Percentiles rank a stretch among this genome's conserved stretches.
These are phyloP conservation scores for Tephrocybe rancida DNA, from an alignment of 768 basidiomycete genomes.

Conservation along the genomic window DNA sequence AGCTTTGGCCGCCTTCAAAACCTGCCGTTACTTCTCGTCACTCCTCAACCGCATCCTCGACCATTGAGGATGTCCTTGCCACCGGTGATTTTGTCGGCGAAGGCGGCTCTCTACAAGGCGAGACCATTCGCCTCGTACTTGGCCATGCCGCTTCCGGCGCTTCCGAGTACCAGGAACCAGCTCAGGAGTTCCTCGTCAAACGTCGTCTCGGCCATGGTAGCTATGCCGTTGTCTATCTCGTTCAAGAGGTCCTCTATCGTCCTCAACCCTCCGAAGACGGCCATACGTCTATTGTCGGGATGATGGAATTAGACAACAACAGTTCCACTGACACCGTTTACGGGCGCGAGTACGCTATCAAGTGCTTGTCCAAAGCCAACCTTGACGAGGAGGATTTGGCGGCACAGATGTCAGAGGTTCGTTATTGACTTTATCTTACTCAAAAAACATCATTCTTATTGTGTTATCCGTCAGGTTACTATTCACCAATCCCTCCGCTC, in stretches of 20 bases:
- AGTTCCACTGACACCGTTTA: constrained; percentile 49
- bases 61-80: constrained; percentile 62
- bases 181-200: constrained; percentile 80
- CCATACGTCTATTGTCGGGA: constrained; percentile 57
- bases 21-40: constrained; percentile 31
- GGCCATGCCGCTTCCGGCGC: constrained; percentile 32
- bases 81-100: constrained; percentile 77
- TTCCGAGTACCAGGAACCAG: constrained; percentile 46
- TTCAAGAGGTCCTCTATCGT: constrained; percentile 67
- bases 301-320: constrained; percentile 53
- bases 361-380: constrained; percentile 94
- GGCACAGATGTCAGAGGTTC: constrained; percentile 89
- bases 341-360: constrained; percentile 90
- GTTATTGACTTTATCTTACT: constrained; percentile 19
- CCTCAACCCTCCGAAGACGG: constrained; percentile 53
- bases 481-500: constrained; percentile 91
- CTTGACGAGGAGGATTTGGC: constrained; percentile 85
- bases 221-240: constrained; percentile 94
- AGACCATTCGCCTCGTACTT: constrained; percentile 61
- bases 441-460: constrained; percentile 5
- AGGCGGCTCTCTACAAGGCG: constrained; percentile 66
- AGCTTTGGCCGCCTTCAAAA: constrained; percentile 25
- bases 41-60: constrained; percentile 38
- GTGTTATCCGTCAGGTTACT: constrained; percentile 58
- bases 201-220: constrained; percentile 85